phyloP scores from a whole-genome alignment of 1,284 basidiomycete species.

The Afroboletus lepidellus region DNA sequence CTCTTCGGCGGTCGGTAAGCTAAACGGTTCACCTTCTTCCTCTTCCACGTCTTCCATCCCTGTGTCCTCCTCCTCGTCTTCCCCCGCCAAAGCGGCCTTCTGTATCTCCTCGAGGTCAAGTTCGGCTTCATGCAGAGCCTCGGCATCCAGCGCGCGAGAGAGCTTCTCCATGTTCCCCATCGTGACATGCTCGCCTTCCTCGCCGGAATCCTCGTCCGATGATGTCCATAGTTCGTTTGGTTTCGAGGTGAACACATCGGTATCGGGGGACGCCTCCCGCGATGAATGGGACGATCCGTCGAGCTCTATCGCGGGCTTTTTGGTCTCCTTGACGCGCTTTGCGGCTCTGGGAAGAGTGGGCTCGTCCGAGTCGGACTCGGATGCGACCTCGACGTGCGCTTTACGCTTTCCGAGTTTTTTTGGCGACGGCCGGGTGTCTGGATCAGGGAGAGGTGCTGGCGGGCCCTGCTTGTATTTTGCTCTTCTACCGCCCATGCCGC shows the following conservation, averaged over 20 bases:
- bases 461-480: conserved; percentile 88
- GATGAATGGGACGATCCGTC: conserved; percentile 14
- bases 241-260: conserved; percentile 13
- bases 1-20: conserved; percentile 80
- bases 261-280: conserved; percentile 20
- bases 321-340: conserved; percentile 56
- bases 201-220: conserved; percentile 43
- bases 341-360: conserved; percentile 38
- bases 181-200: conserved; percentile 61
- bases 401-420: conserved; percentile 76
- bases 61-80: conserved; percentile 54
- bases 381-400: conserved; percentile 54
- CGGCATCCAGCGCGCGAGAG: conserved; percentile 68
- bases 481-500: conserved; percentile 61
- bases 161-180: conserved; percentile 76
- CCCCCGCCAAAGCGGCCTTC: conserved; percentile 47
- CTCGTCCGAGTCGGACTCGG: conserved; percentile 39
- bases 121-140: conserved; percentile 64
- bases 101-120: conserved; percentile 67
- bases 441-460: conserved; percentile 61
- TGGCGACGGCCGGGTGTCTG: conserved; percentile 36
- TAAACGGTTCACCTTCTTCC: conserved; percentile 62
- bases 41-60: conserved; percentile 55
- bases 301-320: conserved; percentile 29
- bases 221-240: conserved; percentile 33